Base-by-base conservation (phyloP, 306 rosid species). In the Astragalus membranaceus region DNA sequence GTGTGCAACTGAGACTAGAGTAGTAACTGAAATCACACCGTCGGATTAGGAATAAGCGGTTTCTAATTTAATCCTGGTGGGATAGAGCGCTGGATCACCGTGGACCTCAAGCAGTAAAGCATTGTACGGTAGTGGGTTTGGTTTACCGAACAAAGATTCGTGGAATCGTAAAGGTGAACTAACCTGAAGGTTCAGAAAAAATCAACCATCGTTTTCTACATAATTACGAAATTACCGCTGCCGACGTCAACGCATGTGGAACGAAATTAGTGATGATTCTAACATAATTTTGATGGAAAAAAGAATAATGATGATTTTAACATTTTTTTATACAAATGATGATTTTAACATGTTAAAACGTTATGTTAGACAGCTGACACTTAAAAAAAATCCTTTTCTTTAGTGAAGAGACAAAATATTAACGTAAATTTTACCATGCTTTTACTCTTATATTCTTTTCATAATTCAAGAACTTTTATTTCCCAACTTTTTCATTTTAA, bases 31-130 rank as follows among this genome's bases (percentile, higher is more conserved):
- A 17, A 33, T 20, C 10, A 6, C 26, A 61, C 72, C 52, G 36
- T 16, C 0, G 3, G 63, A 76, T 67, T 67, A 1, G 16, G 17
- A 8, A 4, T n/a, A 7, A 0, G 15, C 3, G 3, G 10, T 15
- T 47, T 43, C 0, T 15, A 67, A 39, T 47, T 57, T 1, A 23
- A 3, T 9, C 42, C 0, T 20, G 20, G 10, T 15, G 42, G 54
- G 12, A 4, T 67, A 6, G 29, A 10, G 16, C 60, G 82, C 13
- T 14, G 75, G 83, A 67, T n/a, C 79, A 60, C 60, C 7, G 49
- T 59, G 72, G 37, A 67, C 60, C 17, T 57, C 29, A 10, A 7
- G 36, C 53, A 50, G 37, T 6, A 35, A 64, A 55, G 26, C 39
- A 5, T 58, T 47, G 14, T 36, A n/a, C 1, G 53, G 41, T 8